Conservation (phyloP, 2,329 filamentous ascomycete genomes). For the Epichloe elymi region DNA sequence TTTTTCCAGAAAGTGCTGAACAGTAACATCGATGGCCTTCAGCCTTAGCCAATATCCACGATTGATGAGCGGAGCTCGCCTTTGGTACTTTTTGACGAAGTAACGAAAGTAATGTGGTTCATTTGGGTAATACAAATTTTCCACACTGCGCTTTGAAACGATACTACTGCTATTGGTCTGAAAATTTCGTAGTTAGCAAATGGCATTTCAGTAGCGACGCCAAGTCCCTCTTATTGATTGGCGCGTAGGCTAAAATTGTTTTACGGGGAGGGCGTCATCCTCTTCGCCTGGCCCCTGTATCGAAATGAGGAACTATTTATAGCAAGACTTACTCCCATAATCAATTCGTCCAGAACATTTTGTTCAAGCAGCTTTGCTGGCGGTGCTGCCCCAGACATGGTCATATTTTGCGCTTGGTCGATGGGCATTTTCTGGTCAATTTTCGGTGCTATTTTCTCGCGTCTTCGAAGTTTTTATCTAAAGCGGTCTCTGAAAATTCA, state of each 20-base stretch:
- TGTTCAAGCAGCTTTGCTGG: conserved; percentile 11
- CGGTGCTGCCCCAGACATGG: not conserved
- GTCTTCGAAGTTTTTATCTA: too few relatives aligned
- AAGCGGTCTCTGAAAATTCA: not conserved
- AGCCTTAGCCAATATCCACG: conserved; percentile 80
- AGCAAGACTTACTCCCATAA: conserved; percentile 37
- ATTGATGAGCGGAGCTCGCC: conserved; percentile 80
- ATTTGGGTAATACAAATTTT: conserved; percentile 65
- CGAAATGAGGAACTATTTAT: not conserved
- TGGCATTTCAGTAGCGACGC: not conserved
- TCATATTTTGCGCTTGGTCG: not conserved
- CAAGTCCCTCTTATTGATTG: not conserved
- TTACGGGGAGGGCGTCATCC: not conserved
- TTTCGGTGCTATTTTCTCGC: not conserved
- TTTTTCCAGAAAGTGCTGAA: conserved; percentile 57
- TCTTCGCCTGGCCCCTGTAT: not conserved
- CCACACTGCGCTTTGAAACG: conserved; percentile 85
- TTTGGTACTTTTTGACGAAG: conserved; percentile 74
- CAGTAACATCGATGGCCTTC: conserved; percentile 63
- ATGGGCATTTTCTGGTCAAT: not conserved
- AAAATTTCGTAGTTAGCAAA: not conserved
- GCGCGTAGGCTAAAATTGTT: not conserved
- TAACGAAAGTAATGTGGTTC: conserved; percentile 77
- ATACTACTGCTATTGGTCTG: conserved; percentile 87
- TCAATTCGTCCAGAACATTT: conserved; percentile 33